Conservation (phyloP, 495 filamentous ascomycete species). For the Aspergillus olivimuriae region DNA sequence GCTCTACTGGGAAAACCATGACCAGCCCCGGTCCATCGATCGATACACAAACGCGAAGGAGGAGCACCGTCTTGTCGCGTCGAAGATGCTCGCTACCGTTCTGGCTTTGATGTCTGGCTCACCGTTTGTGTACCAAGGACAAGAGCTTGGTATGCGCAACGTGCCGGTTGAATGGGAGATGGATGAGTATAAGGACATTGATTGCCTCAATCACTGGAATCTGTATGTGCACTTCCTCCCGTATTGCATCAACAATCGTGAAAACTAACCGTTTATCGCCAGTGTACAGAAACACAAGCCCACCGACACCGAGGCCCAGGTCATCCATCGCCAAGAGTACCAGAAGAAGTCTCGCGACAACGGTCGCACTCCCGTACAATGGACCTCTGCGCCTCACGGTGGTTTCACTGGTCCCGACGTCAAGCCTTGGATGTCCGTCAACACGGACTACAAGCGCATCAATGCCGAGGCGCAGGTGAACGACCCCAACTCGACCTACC, state of each 20-base stretch:
- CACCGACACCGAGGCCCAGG: conserved; percentile 26
- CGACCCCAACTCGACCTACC: conserved; percentile 40
- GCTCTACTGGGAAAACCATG: conserved; percentile 69
- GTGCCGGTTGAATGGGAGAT: conserved; percentile 58
- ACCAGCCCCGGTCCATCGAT: conserved; percentile 59
- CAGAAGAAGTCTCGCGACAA: conserved; percentile 51
- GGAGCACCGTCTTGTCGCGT: conserved; percentile 36
- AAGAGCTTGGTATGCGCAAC: conserved; percentile 73
- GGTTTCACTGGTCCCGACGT: conserved; percentile 46
- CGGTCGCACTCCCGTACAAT: conserved; percentile 50
- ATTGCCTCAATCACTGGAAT: conserved; percentile 59
- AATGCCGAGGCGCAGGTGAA: conserved; percentile 47
- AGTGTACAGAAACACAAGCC: conserved; percentile 33
- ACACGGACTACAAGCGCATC: conserved; percentile 42
- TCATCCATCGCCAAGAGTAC: conserved; percentile 32
- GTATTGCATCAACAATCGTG: background rate
- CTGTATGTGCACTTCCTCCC: conserved; percentile 22
- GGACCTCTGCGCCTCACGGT: conserved; percentile 40
- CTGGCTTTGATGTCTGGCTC: conserved; percentile 58
- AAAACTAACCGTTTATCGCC: background rate
- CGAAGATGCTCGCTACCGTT: conserved; percentile 60
- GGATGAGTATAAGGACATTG: conserved; percentile 66
- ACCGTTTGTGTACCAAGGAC: conserved; percentile 69
- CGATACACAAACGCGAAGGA: conserved; percentile 49
- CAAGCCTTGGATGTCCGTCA: conserved; percentile 58